phyloP scores from a whole-genome alignment of 805 yeast genomes.

The Tetrapisispora taiwanensis region DNA sequence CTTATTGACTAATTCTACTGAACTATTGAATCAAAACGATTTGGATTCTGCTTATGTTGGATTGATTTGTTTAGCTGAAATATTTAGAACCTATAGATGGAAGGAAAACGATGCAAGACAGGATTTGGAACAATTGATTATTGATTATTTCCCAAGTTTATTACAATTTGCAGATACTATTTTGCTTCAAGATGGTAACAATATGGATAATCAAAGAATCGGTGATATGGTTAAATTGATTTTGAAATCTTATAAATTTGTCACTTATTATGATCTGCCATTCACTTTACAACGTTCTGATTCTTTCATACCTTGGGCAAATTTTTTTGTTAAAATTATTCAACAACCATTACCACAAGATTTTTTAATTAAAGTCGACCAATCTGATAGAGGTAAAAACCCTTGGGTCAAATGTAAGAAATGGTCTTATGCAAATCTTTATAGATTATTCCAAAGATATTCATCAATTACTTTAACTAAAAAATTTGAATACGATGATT shows the following conservation, averaged over 20 bases:
- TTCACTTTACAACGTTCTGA: slow-evolving; percentile 46
- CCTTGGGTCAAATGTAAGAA: slow-evolving; percentile 73
- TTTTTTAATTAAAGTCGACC: slow-evolving; percentile 33
- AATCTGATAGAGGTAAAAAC: slow-evolving; percentile 46
- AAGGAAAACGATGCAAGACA: slow-evolving; percentile 44
- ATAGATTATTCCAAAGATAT: slow-evolving; percentile 61
- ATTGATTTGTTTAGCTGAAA: slow-evolving; percentile 56
- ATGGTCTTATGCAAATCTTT: slow-evolving; percentile 78
- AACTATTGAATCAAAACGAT: slow-evolving; percentile 37
- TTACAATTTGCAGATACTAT: slow-evolving; percentile 53
- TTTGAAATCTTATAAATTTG: slow-evolving; percentile 68
- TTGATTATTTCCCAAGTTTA: slow-evolving; percentile 53
- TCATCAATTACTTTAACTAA: slow-evolving; percentile 40
- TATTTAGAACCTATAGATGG: slow-evolving; percentile 67
- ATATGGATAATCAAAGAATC: slow-evolving; percentile 27
- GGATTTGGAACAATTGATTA: slow-evolving; percentile 44
- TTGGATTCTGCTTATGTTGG: slow-evolving; percentile 49
- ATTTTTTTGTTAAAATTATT: slow-evolving; percentile 61
- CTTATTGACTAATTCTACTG: slow-evolving; percentile 37
- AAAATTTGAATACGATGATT: slow-evolving; percentile 50
- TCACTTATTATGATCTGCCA: slow-evolving; percentile 66
- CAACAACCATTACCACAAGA: slow-evolving; percentile 37
- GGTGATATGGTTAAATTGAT: slow-evolving; percentile 71
- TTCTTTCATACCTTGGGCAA: slow-evolving; percentile 55
- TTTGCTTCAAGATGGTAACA: slow-evolving; percentile 31